These are phyloP conservation scores for Ceratobasidium sp. DNA, from an alignment of 1,284 basidiomycete species.

Conservation along the genomic window DNA sequence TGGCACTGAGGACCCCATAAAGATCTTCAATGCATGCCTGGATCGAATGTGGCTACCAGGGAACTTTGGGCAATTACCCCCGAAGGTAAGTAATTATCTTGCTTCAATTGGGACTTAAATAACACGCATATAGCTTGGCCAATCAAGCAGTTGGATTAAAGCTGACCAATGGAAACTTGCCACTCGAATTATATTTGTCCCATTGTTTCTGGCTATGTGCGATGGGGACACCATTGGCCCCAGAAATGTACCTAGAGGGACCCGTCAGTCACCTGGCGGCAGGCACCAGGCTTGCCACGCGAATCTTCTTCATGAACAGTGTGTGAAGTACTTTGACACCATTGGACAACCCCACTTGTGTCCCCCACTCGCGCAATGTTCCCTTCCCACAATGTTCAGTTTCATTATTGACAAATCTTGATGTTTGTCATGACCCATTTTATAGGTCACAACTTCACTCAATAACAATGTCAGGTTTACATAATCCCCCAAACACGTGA, in stretches of 20 bases:
- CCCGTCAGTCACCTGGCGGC: neutral
- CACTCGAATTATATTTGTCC: constrained; percentile 1
- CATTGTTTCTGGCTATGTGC: neutral
- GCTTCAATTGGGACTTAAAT: too few species aligned
- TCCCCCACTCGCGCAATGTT: neutral
- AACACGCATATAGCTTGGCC: constrained; percentile 26
- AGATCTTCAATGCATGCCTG: constrained; percentile 5
- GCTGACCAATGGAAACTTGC: constrained; percentile 36
- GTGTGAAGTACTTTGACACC: neutral
- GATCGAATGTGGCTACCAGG: neutral
- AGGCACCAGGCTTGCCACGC: constrained; percentile 14
- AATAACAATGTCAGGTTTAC: too few species aligned
- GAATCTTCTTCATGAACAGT: constrained; percentile 16
- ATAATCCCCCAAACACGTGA: too few species aligned
- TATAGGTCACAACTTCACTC: too few species aligned
- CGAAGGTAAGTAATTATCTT: constrained; percentile 11
- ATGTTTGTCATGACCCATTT: too few species aligned
- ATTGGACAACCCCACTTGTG: constrained; percentile 24
- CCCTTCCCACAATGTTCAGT: neutral
- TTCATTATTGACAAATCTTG: constrained; percentile 26
- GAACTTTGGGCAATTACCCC: constrained; percentile 2
- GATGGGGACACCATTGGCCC: constrained; percentile 11
- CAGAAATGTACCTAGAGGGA: constrained; percentile 9
- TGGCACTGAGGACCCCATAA: neutral
- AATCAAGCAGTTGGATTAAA: neutral